Evolutionary conservation across 73 alveolate genomes (phyloP).

Genomic region (Uronychia binucleata): DNA sequence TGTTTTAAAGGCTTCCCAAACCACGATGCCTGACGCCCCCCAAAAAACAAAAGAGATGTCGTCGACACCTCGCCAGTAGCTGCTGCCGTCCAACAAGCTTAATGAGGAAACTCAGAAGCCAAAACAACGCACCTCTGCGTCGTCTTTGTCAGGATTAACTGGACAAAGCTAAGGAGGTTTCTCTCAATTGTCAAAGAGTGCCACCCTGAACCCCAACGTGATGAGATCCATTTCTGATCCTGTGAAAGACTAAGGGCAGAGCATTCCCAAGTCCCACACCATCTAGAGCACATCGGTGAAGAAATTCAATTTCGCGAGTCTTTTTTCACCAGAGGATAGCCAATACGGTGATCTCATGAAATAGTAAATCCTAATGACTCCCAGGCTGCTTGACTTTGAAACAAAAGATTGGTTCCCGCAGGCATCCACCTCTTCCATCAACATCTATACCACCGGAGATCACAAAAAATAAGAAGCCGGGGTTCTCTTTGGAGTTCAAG

Average conservation of each 20-base stretch:
- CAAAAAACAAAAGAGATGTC: not conserved
- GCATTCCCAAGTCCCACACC: not conserved
- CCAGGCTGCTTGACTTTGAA: not conserved
- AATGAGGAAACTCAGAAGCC: too few species aligned
- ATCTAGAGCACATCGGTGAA: not conserved
- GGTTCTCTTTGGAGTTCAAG: not conserved
- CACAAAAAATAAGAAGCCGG: not conserved
- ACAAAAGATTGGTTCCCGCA: not conserved
- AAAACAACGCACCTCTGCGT: too few species aligned
- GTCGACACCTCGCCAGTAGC: not conserved
- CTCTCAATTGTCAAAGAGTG: too few species aligned
- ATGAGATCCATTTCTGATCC: not conserved
- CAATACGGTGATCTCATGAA: not conserved
- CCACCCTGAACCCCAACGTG: too few species aligned
- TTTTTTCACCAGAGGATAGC: not conserved
- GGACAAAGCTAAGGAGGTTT: not conserved
- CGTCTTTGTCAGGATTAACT: too few species aligned
- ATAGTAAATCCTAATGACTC: not conserved
- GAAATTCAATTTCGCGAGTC: not conserved
- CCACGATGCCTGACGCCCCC: not conserved
- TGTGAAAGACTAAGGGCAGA: not conserved
- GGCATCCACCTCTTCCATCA: not conserved
- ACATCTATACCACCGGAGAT: not conserved
- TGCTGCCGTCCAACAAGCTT: not conserved
- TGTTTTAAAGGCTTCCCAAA: too few species aligned